Evolutionary conservation across 2,329 filamentous ascomycete genomes (phyloP).

Genomic region (Cyphellophora europaea): DNA sequence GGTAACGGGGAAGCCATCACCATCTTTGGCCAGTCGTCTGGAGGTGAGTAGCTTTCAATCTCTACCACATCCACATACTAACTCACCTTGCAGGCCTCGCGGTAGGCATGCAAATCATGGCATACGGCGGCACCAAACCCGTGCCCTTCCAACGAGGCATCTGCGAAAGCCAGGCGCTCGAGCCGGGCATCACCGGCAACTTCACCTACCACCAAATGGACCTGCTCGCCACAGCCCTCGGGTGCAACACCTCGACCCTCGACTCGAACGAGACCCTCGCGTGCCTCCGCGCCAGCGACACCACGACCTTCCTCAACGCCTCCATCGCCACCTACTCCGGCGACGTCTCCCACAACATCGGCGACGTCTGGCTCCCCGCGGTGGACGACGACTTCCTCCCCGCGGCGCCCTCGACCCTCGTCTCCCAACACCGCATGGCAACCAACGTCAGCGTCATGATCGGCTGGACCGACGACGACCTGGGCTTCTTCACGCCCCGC

Average conservation of each 20-base stretch:
- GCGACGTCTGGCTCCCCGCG: conserved; percentile 16
- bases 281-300: conserved; percentile 38
- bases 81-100: conserved; percentile 25
- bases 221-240: conserved; percentile 19
- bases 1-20: conserved; percentile 15
- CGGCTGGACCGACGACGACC: neutral
- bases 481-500: neutral
- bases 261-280: conserved; percentile 35
- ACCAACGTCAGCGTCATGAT: neutral
- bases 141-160: conserved; percentile 39
- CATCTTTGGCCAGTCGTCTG: conserved; percentile 40
- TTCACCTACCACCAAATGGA: conserved; percentile 40
- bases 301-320: conserved; percentile 33
- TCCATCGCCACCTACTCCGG: conserved; percentile 32
- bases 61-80: neutral
- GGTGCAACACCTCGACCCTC: conserved; percentile 33
- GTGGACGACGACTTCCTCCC: conserved; percentile 40
- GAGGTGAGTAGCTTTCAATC: too few species aligned
- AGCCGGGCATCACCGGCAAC: conserved; percentile 41
- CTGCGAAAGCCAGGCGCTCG: conserved; percentile 39
- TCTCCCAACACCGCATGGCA: neutral
- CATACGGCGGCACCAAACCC: conserved; percentile 35
- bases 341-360: conserved; percentile 17
- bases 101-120: conserved; percentile 40
- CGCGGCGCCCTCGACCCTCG: conserved; percentile 20